These are phyloP conservation scores for Pichia manshurica DNA, from an alignment of 805 yeast species.

Conservation along the genomic window DNA sequence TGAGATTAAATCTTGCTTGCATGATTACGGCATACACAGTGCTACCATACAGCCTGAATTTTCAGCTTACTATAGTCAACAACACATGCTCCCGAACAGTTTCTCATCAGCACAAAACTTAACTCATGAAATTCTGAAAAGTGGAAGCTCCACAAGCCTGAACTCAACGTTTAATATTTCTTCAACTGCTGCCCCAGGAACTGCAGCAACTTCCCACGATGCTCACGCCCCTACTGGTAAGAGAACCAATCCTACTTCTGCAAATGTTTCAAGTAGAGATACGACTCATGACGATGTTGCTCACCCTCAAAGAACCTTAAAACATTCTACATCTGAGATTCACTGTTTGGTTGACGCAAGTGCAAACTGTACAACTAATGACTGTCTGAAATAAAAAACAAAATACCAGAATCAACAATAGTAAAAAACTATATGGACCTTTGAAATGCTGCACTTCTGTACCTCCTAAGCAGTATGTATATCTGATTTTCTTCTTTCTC, in stretches of 20 bases:
- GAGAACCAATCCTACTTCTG: neutral
- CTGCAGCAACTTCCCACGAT: neutral
- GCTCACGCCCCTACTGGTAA: neutral
- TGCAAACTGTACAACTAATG: conserved; percentile 43
- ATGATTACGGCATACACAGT: conserved; percentile 80
- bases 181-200: neutral
- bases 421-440: too few species aligned
- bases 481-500: too few species aligned
- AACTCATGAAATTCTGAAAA: conserved; percentile 6
- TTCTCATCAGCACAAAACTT: conserved; percentile 22
- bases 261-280: too few species aligned
- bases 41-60: conserved; percentile 98
- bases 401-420: too few species aligned
- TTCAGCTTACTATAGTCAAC: conserved; percentile 29
- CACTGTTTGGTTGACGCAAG: conserved; percentile 48
- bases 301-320: too few species aligned
- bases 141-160: conserved; percentile 1
- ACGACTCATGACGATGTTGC: too few species aligned
- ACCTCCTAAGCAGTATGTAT: too few species aligned
- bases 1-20: conserved; percentile 71
- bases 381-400: conserved; percentile 31
- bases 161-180: conserved; percentile 2
- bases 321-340: conserved; percentile 21
- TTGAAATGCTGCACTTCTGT: neutral
- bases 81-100: conserved; percentile 26